These are phyloP conservation scores for Aspergillus neoniger DNA, from an alignment of 2,329 filamentous ascomycete genomes.

Conservation along the genomic window DNA sequence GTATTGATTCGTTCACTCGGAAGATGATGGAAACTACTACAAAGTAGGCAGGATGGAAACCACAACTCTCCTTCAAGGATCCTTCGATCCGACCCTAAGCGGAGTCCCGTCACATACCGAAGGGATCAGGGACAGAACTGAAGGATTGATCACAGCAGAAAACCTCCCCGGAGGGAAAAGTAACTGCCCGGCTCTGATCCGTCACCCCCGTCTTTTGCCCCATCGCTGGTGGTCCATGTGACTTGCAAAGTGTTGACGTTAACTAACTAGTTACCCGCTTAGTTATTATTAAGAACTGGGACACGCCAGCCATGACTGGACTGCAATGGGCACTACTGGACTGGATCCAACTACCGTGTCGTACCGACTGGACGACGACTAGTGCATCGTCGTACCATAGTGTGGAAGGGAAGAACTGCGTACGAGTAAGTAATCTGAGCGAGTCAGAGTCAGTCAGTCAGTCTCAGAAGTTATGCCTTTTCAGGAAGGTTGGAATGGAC, in stretches of 20 bases:
- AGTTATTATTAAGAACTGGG: neutral
- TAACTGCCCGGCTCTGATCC: neutral
- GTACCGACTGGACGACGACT: no score
- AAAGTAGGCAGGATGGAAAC: neutral
- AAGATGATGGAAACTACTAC: neutral
- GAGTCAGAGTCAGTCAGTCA: neutral
- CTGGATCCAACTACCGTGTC: neutral
- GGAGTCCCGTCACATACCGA: neutral
- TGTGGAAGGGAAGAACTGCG: no score
- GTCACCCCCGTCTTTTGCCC: neutral
- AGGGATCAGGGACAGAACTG: neutral
- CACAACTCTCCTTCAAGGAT: neutral
- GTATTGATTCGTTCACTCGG: neutral
- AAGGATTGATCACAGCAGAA: neutral
- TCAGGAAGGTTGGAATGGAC: neutral
- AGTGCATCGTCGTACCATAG: no score
- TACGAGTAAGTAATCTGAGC: neutral
- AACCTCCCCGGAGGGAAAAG: neutral
- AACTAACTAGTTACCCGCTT: neutral
- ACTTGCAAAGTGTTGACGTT: slow-evolving; percentile 6
- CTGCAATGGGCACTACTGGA: neutral
- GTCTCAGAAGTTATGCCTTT: neutral
- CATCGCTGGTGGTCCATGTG: slow-evolving; percentile 1
- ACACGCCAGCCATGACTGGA: neutral
- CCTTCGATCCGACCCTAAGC: neutral